These are phyloP conservation scores for Umbelopsis isabellina DNA, from an alignment of 192 early-diverging fungal species.

Conservation along the genomic window DNA sequence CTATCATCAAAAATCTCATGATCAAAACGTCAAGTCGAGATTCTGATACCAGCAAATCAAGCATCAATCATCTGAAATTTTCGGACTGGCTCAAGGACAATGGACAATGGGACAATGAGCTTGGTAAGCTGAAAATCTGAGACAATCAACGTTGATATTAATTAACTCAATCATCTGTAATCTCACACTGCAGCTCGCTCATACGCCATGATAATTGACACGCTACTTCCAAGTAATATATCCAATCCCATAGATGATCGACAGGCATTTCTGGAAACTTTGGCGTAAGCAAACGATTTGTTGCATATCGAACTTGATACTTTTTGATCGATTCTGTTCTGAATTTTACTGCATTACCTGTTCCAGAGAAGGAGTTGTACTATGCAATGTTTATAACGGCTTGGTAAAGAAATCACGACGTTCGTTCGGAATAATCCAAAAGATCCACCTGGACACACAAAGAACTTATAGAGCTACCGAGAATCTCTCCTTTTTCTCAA, in stretches of 20 bases:
- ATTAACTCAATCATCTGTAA: background rate
- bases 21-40: conserved; percentile 29
- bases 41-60: background rate
- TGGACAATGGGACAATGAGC: background rate
- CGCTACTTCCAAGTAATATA: background rate
- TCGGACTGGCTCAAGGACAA: background rate
- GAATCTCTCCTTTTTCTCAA: conserved; percentile 60
- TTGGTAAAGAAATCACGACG: conserved; percentile 54
- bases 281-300: conserved; percentile 39
- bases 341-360: background rate
- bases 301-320: background rate
- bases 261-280: conserved; percentile 47
- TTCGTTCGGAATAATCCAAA: conserved; percentile 62
- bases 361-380: conserved; percentile 49
- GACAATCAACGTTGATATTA: background rate
- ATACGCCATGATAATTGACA: conserved; percentile 9
- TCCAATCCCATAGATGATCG: conserved; percentile 40
- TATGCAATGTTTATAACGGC: conserved; percentile 56
- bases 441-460: conserved; percentile 54
- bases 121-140: background rate
- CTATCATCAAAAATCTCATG: conserved; percentile 38
- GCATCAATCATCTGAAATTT: background rate
- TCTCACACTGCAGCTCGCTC: background rate
- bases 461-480: conserved; percentile 60
- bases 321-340: background rate